Evolutionary conservation across 148 eudicot species (phyloP), one percentile per base, ranked within the genome.

Genomic region (Selenicereus undatus): DNA sequence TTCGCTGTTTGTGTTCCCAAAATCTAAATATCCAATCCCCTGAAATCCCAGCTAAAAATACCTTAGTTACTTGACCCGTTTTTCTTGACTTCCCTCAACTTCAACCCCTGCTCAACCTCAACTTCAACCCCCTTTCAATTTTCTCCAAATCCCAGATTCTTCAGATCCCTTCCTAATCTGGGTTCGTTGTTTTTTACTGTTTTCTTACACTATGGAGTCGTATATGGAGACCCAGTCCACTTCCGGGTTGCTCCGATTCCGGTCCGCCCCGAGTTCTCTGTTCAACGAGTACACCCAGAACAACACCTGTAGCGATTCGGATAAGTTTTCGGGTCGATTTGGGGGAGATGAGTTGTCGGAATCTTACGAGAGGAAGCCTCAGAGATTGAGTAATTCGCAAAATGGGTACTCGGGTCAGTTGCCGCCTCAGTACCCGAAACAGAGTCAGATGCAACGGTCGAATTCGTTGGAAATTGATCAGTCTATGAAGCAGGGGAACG

Each of bases 231-330:
- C 83, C 78, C 86, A 80, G 22, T 82, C 75, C 4, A 86, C 65
- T 85, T 84, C 92, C 71, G 94, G 98, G 86, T 73, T 94, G 62
- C 58, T 91, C 79, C 80, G 98, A 51, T 91, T 87, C 78, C 89
- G 93, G 39, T 92, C 98, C 22, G 94, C 91, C 45, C 98, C 98
- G 12, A 90, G 89, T 76, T 91, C 94, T 17, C 29, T 89, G 65
- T 84, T 94, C 72, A 80, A 84, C 3, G 87, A 84, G 56, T 89
- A 81, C 71, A 73, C 79, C 4, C 83, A 73, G 21, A 76, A 73
- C 54, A 66, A 66, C 29, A 7, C 43, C 43, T 32, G 71, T 36
- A 66, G 9, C 71, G 71, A 66, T 26, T 66, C 71, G 26, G 71
- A 66, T 64, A 64, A 64, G 68, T 64, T 64, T 24, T 51, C 27